Base-by-base conservation (phyloP, 2,329 filamentous ascomycete species). In the Colletotrichum sp. region DNA sequence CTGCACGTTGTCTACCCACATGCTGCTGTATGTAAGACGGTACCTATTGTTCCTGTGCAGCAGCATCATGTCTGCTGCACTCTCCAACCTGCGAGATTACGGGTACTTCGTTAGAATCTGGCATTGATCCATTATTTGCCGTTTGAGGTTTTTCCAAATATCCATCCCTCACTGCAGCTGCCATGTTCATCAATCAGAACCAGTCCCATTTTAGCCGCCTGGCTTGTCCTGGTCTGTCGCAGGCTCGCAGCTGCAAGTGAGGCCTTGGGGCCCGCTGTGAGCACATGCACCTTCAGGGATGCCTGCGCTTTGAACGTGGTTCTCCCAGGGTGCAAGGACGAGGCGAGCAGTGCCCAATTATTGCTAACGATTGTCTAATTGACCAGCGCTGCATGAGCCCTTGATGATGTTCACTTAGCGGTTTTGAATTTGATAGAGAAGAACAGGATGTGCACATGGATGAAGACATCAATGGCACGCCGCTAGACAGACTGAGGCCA, bases 171-270 rank as follows among this genome's bases (percentile, higher is more conserved):
- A 31, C 38, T 51, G n/a, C 43, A 51, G n/a, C 62, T 24, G 70
- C 57, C 69, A 61, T 33, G 13, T 29, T 36, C 47, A 69, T 63
- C 34, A 64, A 57, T 47, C 27, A 58, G 21, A 34, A 29, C 51
- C 27, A 34, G 13, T 29, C 70, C 24, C 58, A 47, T 57, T 54
- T 59, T 51, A 63, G 47, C 65, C 47, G 47, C 43, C 16, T n/a
- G 51, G 70, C 70, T 34, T 69, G 70, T 69, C 65, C 70, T 64
- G 58, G 65, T 72, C 34, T 24, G 16, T 66, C 62, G 38, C 43
- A 33, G 58, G 43, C 43, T 66, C 62, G 38, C 31, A 33, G 58
- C 58, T 64, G 61, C 21, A 29, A 16, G 62, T 47, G 62, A 63
- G 54, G 54, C 21, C 54, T 29, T 34, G 18, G 16, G 34, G 61